Evolutionary conservation across 768 basidiomycete genomes (phyloP).

Genomic region (Leccinum subgranulosum): DNA sequence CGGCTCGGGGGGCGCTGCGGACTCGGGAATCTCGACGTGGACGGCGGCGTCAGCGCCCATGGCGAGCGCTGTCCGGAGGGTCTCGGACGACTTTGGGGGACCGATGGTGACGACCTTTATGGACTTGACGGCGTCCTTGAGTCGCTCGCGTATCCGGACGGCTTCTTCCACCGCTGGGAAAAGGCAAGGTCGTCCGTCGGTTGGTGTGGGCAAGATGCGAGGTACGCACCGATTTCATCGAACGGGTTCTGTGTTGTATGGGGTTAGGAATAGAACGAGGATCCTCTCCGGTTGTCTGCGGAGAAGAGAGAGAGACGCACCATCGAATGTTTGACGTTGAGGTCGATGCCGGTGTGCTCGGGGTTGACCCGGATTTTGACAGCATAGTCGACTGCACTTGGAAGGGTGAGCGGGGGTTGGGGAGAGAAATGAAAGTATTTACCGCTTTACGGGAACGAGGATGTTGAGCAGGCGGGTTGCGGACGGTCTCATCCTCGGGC

Average conservation of each 20-base stretch:
- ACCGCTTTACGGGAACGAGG: slow-evolving; percentile 94
- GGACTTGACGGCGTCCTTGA: slow-evolving; percentile 71
- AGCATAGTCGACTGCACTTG: slow-evolving; percentile 91
- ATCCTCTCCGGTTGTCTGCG: not conserved
- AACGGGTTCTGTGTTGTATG: slow-evolving; percentile 77
- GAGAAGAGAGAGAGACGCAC: slow-evolving; percentile 41
- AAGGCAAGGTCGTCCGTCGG: not conserved
- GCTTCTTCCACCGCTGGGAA: slow-evolving; percentile 91
- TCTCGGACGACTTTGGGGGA: slow-evolving; percentile 84
- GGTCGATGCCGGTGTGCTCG: slow-evolving; percentile 92
- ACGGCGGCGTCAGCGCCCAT: slow-evolving; percentile 96
- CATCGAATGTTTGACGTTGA: slow-evolving; percentile 99
- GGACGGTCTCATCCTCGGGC: slow-evolving; percentile 67
- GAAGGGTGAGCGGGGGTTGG: not conserved
- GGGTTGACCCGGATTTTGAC: slow-evolving; percentile 98
- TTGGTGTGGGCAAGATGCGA: not conserved
- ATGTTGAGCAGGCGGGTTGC: slow-evolving; percentile 74
- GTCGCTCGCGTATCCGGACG: slow-evolving; percentile 84
- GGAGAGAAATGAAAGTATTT: not conserved
- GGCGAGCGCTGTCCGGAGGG: slow-evolving; percentile 91
- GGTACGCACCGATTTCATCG: slow-evolving; percentile 86
- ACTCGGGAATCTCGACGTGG: slow-evolving; percentile 83
- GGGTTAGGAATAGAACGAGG: not conserved
- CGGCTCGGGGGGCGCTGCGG: slow-evolving; percentile 76
- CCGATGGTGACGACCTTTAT: slow-evolving; percentile 96